Conservation (phyloP, 768 basidiomycete species). For the Solioccasus polychromus region DNA sequence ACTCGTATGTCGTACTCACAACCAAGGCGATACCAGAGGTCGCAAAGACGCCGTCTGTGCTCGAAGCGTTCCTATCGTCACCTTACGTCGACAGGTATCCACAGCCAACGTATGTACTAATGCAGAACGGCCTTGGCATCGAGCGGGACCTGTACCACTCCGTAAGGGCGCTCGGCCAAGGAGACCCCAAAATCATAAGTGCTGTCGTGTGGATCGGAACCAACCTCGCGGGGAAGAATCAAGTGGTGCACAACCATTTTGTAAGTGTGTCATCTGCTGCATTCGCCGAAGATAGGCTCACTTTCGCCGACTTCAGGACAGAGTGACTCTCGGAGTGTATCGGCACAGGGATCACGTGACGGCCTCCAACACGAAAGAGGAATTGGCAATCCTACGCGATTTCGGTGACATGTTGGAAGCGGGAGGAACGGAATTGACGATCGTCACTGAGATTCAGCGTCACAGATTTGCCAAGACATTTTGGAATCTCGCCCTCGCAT, state of each 20-base stretch:
- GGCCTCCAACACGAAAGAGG: constrained; percentile 37
- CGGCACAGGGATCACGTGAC: constrained; percentile 42
- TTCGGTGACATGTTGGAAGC: constrained; percentile 42
- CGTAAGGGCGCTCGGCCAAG: constrained; percentile 38
- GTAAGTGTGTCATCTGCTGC: constrained; percentile 35
- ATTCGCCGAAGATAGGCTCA: background rate
- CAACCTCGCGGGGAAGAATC: constrained; percentile 44
- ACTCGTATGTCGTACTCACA: constrained; percentile 63
- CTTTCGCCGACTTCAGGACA: constrained; percentile 39
- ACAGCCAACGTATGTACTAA: constrained; percentile 58
- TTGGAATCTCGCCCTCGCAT: constrained; percentile 59
- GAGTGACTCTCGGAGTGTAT: constrained; percentile 53
- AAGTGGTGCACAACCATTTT: constrained; percentile 50
- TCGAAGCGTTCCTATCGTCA: constrained; percentile 51
- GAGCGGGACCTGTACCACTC: constrained; percentile 64
- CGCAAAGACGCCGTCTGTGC: constrained; percentile 49
- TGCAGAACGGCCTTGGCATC: constrained; percentile 67
- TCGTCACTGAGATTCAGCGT: constrained; percentile 60
- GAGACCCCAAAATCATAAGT: constrained; percentile 51
- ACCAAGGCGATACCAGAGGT: constrained; percentile 75
- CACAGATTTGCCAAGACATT: constrained; percentile 62
- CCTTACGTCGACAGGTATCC: constrained; percentile 43
- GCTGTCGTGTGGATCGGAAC: constrained; percentile 54
- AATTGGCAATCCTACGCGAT: constrained; percentile 44
- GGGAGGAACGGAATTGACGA: constrained; percentile 46